Base-by-base conservation (phyloP, 805 yeast species). In the Dipodascus albidus region DNA sequence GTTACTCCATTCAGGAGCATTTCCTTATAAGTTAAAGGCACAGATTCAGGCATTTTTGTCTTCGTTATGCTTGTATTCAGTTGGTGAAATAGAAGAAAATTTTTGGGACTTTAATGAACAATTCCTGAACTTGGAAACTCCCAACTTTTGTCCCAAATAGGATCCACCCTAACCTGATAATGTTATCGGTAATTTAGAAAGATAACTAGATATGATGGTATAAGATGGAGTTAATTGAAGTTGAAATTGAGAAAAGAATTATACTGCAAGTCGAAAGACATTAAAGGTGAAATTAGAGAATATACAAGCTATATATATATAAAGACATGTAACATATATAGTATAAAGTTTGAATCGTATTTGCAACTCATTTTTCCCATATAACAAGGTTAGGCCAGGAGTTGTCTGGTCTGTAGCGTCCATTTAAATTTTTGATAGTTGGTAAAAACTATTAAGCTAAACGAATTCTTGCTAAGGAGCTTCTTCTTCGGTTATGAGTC, bases 401-500 rank as follows among this genome's bases (percentile, higher is more conserved):
- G n/a, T n/a, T n/a, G n/a, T n/a, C n/a, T n/a, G n/a, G n/a, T n/a
- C n/a, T n/a, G n/a, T n/a, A n/a, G n/a, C n/a, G n/a, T n/a, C n/a
- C n/a, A n/a, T n/a, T n/a, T n/a, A n/a, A n/a, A n/a, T n/a, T n/a
- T n/a, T n/a, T n/a, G n/a, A n/a, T n/a, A n/a, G n/a, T n/a, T n/a
- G n/a, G n/a, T n/a, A n/a, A n/a, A n/a, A 38, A 4, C 23, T 8
- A 4, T 23, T 47, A 47, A 21, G 49, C 49, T 9, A 47, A 19
- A 22, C 49, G 24, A 21, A 47, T 27, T 4, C 49, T 4, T 47
- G 49, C 24, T 21, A 47, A 15, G 14, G 49, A 47, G 8, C 27
- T 21, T 23, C 31, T 47, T 23, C 49, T 47, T 47, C 49, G 14
- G 49, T 47, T 47, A 17, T 38, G 44, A 47, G 24, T 23, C 23